phyloP scores from a whole-genome alignment of 495 filamentous ascomycete genomes.

The Penicillium waksmanii region DNA sequence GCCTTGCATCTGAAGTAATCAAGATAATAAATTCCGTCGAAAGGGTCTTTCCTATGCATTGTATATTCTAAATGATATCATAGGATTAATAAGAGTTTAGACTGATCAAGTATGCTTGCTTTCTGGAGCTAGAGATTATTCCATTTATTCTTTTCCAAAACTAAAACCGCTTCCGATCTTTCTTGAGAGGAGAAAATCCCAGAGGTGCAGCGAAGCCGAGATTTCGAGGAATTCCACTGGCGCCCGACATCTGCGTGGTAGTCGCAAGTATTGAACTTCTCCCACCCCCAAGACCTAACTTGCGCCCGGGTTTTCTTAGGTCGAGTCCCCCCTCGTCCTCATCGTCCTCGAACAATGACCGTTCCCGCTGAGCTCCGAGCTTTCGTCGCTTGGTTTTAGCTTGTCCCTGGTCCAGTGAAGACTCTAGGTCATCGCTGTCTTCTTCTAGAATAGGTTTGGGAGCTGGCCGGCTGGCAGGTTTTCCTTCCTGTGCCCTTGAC shows the following conservation, averaged over 20 bases:
- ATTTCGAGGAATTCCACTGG: conserved; percentile 19
- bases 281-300: conserved; percentile 28
- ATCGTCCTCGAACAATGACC: conserved; percentile 77
- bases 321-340: conserved; percentile 47
- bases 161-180: conserved; percentile 60
- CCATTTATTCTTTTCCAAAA: background rate
- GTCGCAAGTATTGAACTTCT: conserved; percentile 23
- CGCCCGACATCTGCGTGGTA: conserved; percentile 22
- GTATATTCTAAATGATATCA: too few species aligned
- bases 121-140: too few species aligned
- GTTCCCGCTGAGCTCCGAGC: conserved; percentile 62
- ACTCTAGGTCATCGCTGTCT: conserved; percentile 12
- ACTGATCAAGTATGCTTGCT: too few species aligned
- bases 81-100: too few species aligned
- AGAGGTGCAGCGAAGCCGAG: conserved; percentile 41
- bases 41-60: too few species aligned
- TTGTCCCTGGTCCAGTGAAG: conserved; percentile 39
- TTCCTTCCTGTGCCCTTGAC: conserved; percentile 10
- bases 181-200: conserved; percentile 81
- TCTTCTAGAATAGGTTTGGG: conserved; percentile 11
- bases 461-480: conserved; percentile 6
- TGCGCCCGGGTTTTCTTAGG: conserved; percentile 37
- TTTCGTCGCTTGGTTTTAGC: conserved; percentile 77
- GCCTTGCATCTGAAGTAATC: too few species aligned
- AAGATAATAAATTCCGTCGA: too few species aligned